Evolutionary conservation across 73 alveolate species (phyloP), one percentile per base, ranked within the genome.

Genomic region (Halteria grandinella): DNA sequence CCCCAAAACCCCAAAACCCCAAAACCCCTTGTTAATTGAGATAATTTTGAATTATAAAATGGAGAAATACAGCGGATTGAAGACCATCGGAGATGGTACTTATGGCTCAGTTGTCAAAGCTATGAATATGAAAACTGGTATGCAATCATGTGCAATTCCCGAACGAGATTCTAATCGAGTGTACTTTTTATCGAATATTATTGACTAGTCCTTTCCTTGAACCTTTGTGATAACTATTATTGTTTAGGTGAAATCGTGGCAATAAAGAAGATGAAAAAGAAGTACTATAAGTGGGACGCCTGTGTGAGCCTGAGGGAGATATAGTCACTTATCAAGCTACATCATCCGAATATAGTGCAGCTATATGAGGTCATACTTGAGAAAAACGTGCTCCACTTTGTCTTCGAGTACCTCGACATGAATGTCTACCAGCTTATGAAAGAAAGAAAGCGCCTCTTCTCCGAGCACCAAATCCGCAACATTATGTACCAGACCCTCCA

Each of bases 341-440:
- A 82, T 53, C 98, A 92, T 69, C 93, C 93, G 55, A 92, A 92
- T 74, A 88, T 92, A 27, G 93, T 90, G 72, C 71, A 90, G 28
- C 75, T 90, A 60, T 81, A 90, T 53, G 97, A 86, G 52, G 98
- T 93, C 27, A 92, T 93, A 31, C 81, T 94, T 24, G 95, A 88
- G 21, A 93, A 95, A 51, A 91, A 93, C 55, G 99, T 89, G 63
- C 90, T 98, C 58, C 96, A 95, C 85, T 94, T 98, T 79, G 99
- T 98, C 37, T 98, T 98, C 55, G 99, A 98, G 91, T 97, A 86
- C 85, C 83, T 95, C 97, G 99, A 98, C 79, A 81, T 89, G 40
- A 95, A 95, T 83, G 95, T 95, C 34, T 95, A 89, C 69, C 88
- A 95, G 52, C 74, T 94, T 87, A 95, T 95, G 89, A 96, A 96